These are phyloP conservation scores for Scortechinia acanthostroma DNA, from an alignment of 2,329 filamentous ascomycete genomes.

Conservation along the genomic window DNA sequence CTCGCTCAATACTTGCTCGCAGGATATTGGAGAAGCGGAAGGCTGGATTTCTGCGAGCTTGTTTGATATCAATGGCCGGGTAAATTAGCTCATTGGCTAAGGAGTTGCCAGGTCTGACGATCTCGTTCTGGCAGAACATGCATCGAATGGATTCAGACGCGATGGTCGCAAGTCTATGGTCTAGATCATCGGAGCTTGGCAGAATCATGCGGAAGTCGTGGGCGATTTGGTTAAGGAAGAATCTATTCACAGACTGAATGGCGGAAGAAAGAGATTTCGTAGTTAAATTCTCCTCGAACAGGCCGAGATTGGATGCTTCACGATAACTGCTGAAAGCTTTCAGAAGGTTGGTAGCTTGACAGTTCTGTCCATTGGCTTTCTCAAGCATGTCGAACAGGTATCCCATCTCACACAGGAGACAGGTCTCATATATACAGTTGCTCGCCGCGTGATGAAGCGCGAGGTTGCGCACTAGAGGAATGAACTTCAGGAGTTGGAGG, in stretches of 20 bases:
- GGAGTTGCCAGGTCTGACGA: conserved; percentile 69
- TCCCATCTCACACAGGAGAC: conserved; percentile 86
- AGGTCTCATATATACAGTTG: conserved; percentile 74
- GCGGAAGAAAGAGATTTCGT: conserved; percentile 70
- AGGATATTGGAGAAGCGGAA: conserved; percentile 50
- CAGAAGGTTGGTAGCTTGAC: conserved; percentile 89
- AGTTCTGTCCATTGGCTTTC: conserved; percentile 87
- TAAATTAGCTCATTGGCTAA: conserved; percentile 84
- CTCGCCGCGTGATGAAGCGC: conserved; percentile 84
- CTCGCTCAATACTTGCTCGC: conserved; percentile 57
- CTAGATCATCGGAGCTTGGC: conserved; percentile 27
- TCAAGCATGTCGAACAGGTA: conserved; percentile 97
- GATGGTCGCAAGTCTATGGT: conserved; percentile 55
- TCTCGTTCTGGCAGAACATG: conserved; percentile 81
- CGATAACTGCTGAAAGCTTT: conserved; percentile 70
- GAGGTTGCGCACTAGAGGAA: conserved; percentile 78
- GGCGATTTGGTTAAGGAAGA: conserved; percentile 74
- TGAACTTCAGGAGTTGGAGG: conserved; percentile 85
- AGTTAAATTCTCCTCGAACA: conserved; percentile 77
- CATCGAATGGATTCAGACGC: conserved; percentile 74
- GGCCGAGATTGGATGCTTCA: conserved; percentile 62
- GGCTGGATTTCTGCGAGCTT: not conserved
- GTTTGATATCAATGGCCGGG: conserved; percentile 33
- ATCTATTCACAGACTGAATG: conserved; percentile 79
- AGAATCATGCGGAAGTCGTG: conserved; percentile 68